Conservation (phyloP, 345 rosid genomes). For the Arabidopsis suecica region DNA sequence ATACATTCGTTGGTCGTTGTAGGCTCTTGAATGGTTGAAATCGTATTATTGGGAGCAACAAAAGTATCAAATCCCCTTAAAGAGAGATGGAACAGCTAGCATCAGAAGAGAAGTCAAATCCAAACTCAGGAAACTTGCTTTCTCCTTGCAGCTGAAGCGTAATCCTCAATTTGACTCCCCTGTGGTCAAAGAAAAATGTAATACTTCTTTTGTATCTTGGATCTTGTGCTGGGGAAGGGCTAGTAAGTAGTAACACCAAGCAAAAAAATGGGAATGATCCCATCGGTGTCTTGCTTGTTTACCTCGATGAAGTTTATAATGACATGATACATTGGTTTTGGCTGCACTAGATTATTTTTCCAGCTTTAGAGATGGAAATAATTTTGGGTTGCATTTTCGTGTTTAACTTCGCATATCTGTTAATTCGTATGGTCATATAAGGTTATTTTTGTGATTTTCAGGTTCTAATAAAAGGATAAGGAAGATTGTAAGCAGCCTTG, state of each 20-base stretch:
- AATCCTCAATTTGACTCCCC: constrained; percentile 50
- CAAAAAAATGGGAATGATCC: background rate
- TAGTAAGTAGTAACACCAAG: background rate
- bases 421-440: constrained; percentile 16
- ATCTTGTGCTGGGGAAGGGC: background rate
- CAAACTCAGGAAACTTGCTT: constrained; percentile 62
- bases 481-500: constrained; percentile 61
- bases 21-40: constrained; percentile 93
- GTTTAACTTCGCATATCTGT: constrained; percentile 12
- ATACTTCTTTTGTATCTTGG: constrained; percentile 6
- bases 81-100: constrained; percentile 57
- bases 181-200: constrained; percentile 54
- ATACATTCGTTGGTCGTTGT: constrained; percentile 33
- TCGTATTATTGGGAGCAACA: constrained; percentile 87
- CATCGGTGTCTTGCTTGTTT: background rate
- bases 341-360: background rate
- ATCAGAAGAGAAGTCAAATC: constrained; percentile 67
- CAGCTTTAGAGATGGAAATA: background rate
- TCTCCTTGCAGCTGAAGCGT: constrained; percentile 53
- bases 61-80: constrained; percentile 58
- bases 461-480: constrained; percentile 60
- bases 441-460: constrained; percentile 49
- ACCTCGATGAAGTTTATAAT: constrained; percentile 10
- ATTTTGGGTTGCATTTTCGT: background rate
- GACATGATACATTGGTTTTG: constrained; percentile 15